phyloP scores from a whole-genome alignment of 2,329 filamentous ascomycete species.

The Paraphaeosphaeria minitans region DNA sequence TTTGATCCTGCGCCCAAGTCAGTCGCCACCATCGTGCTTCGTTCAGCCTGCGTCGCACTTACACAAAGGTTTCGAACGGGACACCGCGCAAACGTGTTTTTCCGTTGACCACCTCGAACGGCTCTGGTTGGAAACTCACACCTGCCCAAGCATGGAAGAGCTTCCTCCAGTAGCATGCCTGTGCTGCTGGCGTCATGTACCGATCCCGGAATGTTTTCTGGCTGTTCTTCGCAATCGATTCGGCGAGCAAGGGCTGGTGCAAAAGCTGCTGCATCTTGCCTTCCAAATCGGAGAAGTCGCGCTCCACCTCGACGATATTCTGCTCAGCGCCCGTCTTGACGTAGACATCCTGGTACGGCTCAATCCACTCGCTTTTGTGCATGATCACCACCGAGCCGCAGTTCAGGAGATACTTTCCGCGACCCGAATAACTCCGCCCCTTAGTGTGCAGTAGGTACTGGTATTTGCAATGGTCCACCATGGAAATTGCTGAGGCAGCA shows the following conservation, averaged over 20 bases:
- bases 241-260: conserved; percentile 17
- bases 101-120: conserved; percentile 9
- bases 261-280: conserved; percentile 18
- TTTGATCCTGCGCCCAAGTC: conserved; percentile 2
- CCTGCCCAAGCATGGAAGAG: conserved; percentile 18
- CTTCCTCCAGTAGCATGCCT: conserved; percentile 26
- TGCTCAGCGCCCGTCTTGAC: conserved; percentile 19
- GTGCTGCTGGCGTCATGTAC: conserved; percentile 22
- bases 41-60: not conserved
- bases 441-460: conserved; percentile 56
- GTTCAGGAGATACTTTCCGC: conserved; percentile 57
- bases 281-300: conserved; percentile 26
- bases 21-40: not conserved
- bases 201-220: conserved; percentile 22
- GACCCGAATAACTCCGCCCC: conserved; percentile 53
- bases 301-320: conserved; percentile 27
- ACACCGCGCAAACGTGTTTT: conserved; percentile 4
- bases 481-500: conserved; percentile 16
- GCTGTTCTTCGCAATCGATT: conserved; percentile 21
- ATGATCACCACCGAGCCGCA: conserved; percentile 40
- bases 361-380: conserved; percentile 25
- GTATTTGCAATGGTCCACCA: conserved; percentile 28
- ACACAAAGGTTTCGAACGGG: conserved; percentile 14
- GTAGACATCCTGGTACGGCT: conserved; percentile 22
- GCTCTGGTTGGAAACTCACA: conserved; percentile 19